Percentiles rank a stretch among this genome's conserved stretches.
Conservation (phyloP, 2,329 filamentous ascomycete species). For the Penicillium sp. region DNA sequence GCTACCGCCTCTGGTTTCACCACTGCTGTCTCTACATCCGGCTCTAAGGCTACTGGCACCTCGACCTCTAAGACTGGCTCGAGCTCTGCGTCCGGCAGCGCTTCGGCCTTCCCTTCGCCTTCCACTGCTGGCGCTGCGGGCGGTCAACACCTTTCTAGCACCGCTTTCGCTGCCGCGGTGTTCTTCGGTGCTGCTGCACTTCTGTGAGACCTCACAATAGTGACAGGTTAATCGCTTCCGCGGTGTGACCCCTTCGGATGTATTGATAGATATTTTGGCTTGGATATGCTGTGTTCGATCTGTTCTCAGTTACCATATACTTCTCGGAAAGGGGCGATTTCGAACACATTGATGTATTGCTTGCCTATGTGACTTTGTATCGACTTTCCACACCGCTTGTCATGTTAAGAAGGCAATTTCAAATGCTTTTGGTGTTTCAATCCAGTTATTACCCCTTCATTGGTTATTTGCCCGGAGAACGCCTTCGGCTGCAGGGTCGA, state of each 20-base stretch:
- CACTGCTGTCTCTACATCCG: conserved; percentile 21
- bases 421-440: conserved; percentile 10
- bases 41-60: conserved; percentile 21
- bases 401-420: conserved; percentile 9
- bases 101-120: conserved; percentile 20
- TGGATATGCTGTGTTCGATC: conserved; percentile 12
- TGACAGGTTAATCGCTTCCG: not conserved
- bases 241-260: not conserved
- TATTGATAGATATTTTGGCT: conserved; percentile 13
- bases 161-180: conserved; percentile 40
- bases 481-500: not conserved
- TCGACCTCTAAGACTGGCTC: conserved; percentile 14
- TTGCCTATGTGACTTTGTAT: conserved; percentile 6
- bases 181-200: conserved; percentile 42
- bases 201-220: conserved; percentile 27
- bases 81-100: conserved; percentile 1
- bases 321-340: not conserved
- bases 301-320: conserved; percentile 2
- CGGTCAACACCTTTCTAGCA: conserved; percentile 36
- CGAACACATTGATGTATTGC: conserved; percentile 1
- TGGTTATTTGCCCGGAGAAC: not conserved
- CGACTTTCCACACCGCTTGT: conserved; percentile 9
- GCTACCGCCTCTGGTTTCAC: conserved; percentile 29
- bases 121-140: conserved; percentile 24
- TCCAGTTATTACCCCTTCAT: conserved; percentile 1